Conservation (phyloP, 1,284 basidiomycete genomes). For the Ustilago lituana region DNA sequence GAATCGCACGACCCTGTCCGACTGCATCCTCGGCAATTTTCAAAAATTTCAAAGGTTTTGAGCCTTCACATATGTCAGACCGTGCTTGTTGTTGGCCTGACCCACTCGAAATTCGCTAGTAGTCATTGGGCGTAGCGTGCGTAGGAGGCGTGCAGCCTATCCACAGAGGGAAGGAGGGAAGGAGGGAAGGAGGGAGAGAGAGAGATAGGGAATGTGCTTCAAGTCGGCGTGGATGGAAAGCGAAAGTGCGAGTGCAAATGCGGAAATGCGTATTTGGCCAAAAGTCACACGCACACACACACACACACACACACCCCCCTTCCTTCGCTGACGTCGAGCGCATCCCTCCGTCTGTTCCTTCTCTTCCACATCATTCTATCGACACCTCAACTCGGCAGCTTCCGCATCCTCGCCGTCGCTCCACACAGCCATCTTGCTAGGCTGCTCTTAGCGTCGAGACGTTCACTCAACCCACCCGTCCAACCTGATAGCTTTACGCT, state of each 20-base stretch:
- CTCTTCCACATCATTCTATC: not conserved
- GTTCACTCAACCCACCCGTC: slow-evolving; percentile 7
- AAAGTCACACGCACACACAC: slow-evolving; percentile 1
- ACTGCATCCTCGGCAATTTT: slow-evolving; percentile 21
- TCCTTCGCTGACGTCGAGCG: slow-evolving; percentile 1
- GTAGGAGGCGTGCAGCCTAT: too few species aligned
- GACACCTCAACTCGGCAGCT: too few species aligned
- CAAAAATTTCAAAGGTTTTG: slow-evolving; percentile 10
- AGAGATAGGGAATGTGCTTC: too few species aligned
- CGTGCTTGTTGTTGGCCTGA: not conserved
- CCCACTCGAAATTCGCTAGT: too few species aligned
- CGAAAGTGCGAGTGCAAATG: slow-evolving; percentile 6
- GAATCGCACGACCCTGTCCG: slow-evolving; percentile 23
- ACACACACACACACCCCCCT: too few species aligned
- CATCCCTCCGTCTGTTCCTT: not conserved
- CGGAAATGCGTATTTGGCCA: too few species aligned
- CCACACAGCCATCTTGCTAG: not conserved
- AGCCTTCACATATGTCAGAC: not conserved
- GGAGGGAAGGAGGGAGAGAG: too few species aligned
- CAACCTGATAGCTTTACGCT: too few species aligned
- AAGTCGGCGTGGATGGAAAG: too few species aligned
- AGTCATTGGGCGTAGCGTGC: too few species aligned
- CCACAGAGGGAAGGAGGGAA: too few species aligned
- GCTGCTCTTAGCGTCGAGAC: not conserved
- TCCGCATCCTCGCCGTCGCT: not conserved